Evolutionary conservation across 2,329 filamentous ascomycete genomes (phyloP).

Genomic region (Xylariaceae sp.): DNA sequence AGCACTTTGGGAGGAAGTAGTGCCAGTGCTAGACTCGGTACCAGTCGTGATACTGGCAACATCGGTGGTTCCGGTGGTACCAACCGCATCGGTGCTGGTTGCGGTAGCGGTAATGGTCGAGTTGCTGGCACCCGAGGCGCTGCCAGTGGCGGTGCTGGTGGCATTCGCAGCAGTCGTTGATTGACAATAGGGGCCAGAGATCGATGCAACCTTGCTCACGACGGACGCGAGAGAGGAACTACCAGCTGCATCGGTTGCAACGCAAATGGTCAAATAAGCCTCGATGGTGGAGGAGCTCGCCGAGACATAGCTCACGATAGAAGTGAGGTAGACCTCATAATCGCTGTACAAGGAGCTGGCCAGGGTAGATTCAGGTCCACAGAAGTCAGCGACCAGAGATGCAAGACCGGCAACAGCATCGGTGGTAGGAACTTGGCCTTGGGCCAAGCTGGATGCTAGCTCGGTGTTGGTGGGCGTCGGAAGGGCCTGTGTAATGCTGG

Average conservation of each 20-base stretch:
- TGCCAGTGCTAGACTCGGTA: too few relatives aligned
- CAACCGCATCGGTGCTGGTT: neutral
- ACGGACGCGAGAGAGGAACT: constrained; percentile 2
- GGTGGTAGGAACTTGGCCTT: too few relatives aligned
- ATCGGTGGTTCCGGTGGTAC: neutral
- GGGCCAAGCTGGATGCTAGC: neutral
- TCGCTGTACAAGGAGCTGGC: constrained; percentile 12
- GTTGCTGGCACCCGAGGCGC: neutral
- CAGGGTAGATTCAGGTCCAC: constrained; percentile 10
- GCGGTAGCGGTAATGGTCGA: neutral
- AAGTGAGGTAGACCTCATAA: constrained; percentile 12
- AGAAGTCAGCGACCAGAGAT: constrained; percentile 9
- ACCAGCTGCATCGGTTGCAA: constrained; percentile 5
- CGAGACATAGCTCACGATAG: constrained; percentile 8
- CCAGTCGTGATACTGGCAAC: neutral
- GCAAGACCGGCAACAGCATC: too few relatives aligned
- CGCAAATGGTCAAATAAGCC: constrained; percentile 9
- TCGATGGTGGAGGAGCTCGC: constrained; percentile 11
- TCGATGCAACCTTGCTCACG: constrained; percentile 9
- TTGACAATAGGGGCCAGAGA: constrained; percentile 8
- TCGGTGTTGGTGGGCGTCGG: constrained; percentile 1
- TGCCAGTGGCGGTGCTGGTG: neutral
- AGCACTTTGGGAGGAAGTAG: too few relatives aligned
- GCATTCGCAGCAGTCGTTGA: neutral
- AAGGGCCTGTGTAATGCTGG: neutral